phyloP scores from a whole-genome alignment of 805 yeast species.

The Candida wancherniae region DNA sequence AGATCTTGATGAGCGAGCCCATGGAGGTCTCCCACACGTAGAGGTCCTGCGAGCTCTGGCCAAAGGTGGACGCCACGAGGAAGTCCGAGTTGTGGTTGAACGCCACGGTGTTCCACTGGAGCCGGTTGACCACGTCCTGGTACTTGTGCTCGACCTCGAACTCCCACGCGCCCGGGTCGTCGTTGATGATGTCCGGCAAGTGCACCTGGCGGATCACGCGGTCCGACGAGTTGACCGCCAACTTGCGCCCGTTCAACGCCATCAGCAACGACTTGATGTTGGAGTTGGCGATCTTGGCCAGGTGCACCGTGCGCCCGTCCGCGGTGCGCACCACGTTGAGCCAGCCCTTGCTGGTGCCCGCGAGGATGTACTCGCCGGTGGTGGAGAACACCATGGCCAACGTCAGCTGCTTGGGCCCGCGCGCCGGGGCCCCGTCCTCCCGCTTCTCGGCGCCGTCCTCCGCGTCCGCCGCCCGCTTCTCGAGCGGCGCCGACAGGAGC shows the following conservation, averaged over 20 bases:
- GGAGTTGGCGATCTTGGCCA: constrained; percentile 58
- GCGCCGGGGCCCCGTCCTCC: constrained; percentile 25
- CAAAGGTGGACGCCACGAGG: constrained; percentile 83
- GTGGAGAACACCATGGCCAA: constrained; percentile 49
- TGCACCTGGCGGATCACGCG: constrained; percentile 62
- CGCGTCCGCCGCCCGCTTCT: constrained; percentile 3
- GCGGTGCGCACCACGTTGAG: constrained; percentile 44
- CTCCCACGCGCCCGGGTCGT: constrained; percentile 35
- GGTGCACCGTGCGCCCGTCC: constrained; percentile 35
- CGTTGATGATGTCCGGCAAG: constrained; percentile 40
- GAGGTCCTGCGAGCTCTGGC: constrained; percentile 77
- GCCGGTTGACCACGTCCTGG: constrained; percentile 82
- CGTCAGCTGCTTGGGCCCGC: constrained; percentile 39
- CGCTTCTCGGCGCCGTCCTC: constrained; percentile 14
- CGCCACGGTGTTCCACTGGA: constrained; percentile 82
- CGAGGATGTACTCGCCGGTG: constrained; percentile 51
- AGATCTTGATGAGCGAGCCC: constrained; percentile 83
- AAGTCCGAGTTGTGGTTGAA: constrained; percentile 76
- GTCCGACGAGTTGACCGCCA: constrained; percentile 76
- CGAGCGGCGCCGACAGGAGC: constrained; percentile 18
- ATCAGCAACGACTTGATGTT: constrained; percentile 66
- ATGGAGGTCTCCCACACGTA: constrained; percentile 89
- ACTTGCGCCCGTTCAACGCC: constrained; percentile 52
- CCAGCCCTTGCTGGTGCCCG: constrained; percentile 82
- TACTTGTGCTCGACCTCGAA: constrained; percentile 74